These are phyloP conservation scores for Incumbomyces delicatus DNA, from an alignment of 2,329 filamentous ascomycete genomes.

Conservation along the genomic window DNA sequence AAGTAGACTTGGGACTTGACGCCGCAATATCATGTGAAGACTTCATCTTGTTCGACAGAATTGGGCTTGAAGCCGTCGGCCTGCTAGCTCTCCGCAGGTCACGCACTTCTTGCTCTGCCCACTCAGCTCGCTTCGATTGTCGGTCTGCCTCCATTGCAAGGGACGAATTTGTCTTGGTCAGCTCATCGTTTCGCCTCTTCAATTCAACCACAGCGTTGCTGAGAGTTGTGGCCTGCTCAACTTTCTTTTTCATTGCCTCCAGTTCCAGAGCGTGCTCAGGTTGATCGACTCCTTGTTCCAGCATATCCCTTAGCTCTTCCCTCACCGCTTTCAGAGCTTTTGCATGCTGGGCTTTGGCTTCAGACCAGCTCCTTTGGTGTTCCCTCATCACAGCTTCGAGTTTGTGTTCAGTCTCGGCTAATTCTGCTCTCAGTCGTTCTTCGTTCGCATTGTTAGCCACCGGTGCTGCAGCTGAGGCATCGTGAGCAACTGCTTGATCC, in stretches of 20 bases:
- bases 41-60: not conserved
- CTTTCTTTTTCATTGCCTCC: slow-evolving; percentile 8
- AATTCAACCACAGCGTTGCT: not conserved
- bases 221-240: slow-evolving; percentile 4
- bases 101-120: slow-evolving; percentile 29
- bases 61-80: not conserved
- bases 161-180: not conserved
- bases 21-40: not conserved
- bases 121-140: slow-evolving; percentile 23
- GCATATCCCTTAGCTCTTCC: slow-evolving; percentile 25
- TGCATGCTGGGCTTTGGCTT: slow-evolving; percentile 13
- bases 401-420: slow-evolving; percentile 10
- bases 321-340: slow-evolving; percentile 18
- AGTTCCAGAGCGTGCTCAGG: slow-evolving; percentile 9
- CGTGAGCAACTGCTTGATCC: slow-evolving; percentile 25
- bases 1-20: not conserved
- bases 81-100: not conserved
- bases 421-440: slow-evolving; percentile 11
- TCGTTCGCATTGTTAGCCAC: slow-evolving; percentile 6
- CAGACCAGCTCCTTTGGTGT: slow-evolving; percentile 14
- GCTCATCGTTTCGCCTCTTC: not conserved
- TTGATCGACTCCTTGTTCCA: slow-evolving; percentile 14
- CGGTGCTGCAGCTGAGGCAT: slow-evolving; percentile 24
- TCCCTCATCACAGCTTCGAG: slow-evolving; percentile 20
- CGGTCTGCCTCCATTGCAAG: not conserved